These are phyloP conservation scores for Tolypocladium sp. DNA, from an alignment of 2,329 filamentous ascomycete genomes.

Conservation along the genomic window DNA sequence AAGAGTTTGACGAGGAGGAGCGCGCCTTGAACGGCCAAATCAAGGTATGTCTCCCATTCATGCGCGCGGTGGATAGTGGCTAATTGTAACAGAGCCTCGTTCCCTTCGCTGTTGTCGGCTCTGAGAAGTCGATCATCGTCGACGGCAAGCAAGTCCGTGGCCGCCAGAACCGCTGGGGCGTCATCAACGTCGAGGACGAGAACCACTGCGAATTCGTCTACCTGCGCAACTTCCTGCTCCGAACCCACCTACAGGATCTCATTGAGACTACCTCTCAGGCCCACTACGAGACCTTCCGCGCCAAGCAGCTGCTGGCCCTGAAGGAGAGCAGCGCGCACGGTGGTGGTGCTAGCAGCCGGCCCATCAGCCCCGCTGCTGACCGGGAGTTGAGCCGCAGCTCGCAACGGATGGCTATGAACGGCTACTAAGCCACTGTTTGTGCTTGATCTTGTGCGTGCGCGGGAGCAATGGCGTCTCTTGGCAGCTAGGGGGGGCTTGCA, in stretches of 20 bases:
- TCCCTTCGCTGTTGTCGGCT: conserved; percentile 95
- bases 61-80: not conserved
- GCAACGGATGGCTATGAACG: conserved; percentile 97
- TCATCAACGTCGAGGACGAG: conserved; percentile 99
- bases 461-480: conserved; percentile 24
- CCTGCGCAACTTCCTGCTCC: conserved; percentile 94
- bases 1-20: conserved; percentile 97
- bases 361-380: conserved; percentile 91
- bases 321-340: conserved; percentile 95
- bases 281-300: conserved; percentile 99
- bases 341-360: conserved; percentile 64
- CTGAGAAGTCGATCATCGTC: conserved; percentile 95
- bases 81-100: conserved; percentile 62
- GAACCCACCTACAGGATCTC: conserved; percentile 95
- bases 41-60: conserved; percentile 55
- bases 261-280: conserved; percentile 99
- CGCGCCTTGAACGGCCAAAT: conserved; percentile 88
- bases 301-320: conserved; percentile 93
- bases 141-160: conserved; percentile 95
- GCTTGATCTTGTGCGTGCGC: conserved; percentile 19
- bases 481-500: conserved; percentile 11
- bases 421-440: conserved; percentile 57
- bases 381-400: conserved; percentile 94
- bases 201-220: conserved; percentile 99
- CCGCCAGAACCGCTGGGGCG: conserved; percentile 97